Percentiles rank a stretch among this genome's conserved stretches.
phyloP scores from a whole-genome alignment of 2,329 filamentous ascomycete species.

The Exophiala spinifera region DNA sequence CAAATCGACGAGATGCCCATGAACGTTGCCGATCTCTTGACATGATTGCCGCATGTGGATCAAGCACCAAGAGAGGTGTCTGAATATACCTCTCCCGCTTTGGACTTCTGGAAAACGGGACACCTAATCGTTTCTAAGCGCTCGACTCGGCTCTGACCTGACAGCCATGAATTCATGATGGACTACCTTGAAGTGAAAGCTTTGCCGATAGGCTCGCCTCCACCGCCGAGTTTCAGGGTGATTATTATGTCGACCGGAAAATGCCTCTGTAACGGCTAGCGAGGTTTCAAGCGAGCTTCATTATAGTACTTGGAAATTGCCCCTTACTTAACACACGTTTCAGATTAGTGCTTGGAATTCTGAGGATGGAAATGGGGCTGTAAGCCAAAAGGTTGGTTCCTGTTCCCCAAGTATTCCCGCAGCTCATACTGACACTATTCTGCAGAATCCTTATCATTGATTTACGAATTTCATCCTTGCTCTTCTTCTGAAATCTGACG shows the following conservation, averaged over 20 bases:
- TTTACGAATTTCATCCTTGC: neutral
- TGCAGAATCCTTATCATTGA: neutral
- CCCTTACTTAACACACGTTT: neutral
- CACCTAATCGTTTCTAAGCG: no score
- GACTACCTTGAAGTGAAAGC: no score
- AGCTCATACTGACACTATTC: neutral
- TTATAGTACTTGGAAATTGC: neutral
- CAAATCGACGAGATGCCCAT: slow-evolving; percentile 99
- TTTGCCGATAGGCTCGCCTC: no score
- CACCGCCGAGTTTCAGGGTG: no score
- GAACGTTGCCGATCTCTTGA: slow-evolving; percentile 69
- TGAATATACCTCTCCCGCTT: neutral
- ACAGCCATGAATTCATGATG: no score
- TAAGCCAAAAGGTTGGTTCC: neutral
- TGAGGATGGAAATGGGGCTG: slow-evolving; percentile 1
- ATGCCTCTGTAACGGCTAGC: no score
- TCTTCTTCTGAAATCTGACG: neutral
- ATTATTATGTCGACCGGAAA: no score
- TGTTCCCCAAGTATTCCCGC: neutral
- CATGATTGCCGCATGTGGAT: neutral
- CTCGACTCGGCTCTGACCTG: no score
- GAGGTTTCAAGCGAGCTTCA: no score
- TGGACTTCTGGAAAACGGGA: neutral
- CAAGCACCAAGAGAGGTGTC: no score
- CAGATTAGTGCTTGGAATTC: neutral